Conservation (phyloP, 352 stramenopile genomes). For the Peronosclerospora sorghi region DNA sequence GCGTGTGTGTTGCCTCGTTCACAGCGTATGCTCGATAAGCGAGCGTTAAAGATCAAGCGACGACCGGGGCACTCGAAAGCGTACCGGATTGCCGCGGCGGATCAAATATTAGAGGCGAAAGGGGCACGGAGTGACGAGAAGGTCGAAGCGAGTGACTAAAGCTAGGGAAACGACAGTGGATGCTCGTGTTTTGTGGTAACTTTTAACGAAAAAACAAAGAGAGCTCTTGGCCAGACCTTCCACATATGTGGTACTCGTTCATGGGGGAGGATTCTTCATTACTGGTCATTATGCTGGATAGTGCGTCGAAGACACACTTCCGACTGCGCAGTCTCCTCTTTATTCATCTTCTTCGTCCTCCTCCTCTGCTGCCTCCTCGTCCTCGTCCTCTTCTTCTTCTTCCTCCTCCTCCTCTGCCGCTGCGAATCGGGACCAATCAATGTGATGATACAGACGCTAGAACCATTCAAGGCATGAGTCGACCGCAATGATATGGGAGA, state of each 20-base stretch:
- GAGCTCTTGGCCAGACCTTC: no score
- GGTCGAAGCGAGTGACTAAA: slow-evolving; percentile 7
- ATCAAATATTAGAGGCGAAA: slow-evolving; percentile 56
- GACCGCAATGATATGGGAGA: no score
- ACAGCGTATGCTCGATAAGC: slow-evolving; percentile 84
- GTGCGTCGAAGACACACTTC: no score
- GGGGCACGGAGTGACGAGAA: slow-evolving; percentile 8
- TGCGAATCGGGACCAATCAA: slow-evolving; percentile 83
- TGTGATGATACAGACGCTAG: slow-evolving; percentile 81
- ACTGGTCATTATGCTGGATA: no score
- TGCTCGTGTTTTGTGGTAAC: no score
- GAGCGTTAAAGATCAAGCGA: slow-evolving; percentile 87
- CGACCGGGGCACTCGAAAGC: slow-evolving; percentile 82
- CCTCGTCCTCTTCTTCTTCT: slow-evolving; percentile 32
- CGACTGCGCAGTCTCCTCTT: no score
- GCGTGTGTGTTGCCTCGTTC: no score
- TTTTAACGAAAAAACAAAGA: no score
- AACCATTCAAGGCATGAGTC: neutral
- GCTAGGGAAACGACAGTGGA: slow-evolving; percentile 3
- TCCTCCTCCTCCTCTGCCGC: slow-evolving; percentile 77
- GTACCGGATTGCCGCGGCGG: slow-evolving; percentile 73
- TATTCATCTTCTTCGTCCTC: slow-evolving; percentile 28
- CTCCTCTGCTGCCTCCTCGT: slow-evolving; percentile 6
- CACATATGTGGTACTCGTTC: no score
- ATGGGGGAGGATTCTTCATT: no score